A percentile compares a stretch with the other conserved stretches of the same genome.
phyloP scores from a whole-genome alignment of 306 rosid genomes.

The Gleditsia sinensis region DNA sequence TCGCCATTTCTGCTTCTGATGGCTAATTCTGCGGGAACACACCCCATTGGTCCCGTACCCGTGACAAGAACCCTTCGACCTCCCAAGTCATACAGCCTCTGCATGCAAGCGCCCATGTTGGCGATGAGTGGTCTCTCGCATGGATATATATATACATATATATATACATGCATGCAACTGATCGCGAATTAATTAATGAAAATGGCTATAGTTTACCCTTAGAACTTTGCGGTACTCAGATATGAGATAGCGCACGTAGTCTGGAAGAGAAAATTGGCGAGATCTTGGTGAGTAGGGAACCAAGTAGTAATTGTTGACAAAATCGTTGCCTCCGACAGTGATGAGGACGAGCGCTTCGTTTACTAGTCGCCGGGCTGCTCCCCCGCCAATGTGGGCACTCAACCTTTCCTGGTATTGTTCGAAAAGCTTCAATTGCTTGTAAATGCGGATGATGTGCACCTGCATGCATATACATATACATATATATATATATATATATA shows the following conservation, averaged over 20 bases:
- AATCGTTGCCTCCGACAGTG: slow-evolving; percentile 62
- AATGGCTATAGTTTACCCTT: too few relatives aligned
- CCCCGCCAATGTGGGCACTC: neutral
- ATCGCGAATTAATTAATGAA: too few relatives aligned
- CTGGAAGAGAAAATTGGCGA: slow-evolving; percentile 80
- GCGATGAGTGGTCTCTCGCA: too few relatives aligned
- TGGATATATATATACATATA: neutral
- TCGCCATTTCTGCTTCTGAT: slow-evolving; percentile 53
- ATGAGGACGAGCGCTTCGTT: slow-evolving; percentile 47
- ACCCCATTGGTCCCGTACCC: slow-evolving; percentile 79
- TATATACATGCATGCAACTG: neutral
- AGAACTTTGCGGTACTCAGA: slow-evolving; percentile 76
- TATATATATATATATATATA: too few relatives aligned
- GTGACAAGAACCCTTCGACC: slow-evolving; percentile 67
- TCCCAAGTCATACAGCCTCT: slow-evolving; percentile 75
- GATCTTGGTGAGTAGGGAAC: slow-evolving; percentile 21
- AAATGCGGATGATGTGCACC: neutral
- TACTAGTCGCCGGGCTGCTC: slow-evolving; percentile 25
- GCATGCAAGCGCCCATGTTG: too few relatives aligned
- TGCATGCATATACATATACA: too few relatives aligned
- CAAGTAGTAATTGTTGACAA: slow-evolving; percentile 61
- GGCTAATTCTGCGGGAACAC: slow-evolving; percentile 76
- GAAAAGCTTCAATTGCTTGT: neutral
- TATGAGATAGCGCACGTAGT: slow-evolving; percentile 65
- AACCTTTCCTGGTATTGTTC: neutral